A percentile compares a stretch with the other conserved stretches of the same genome.
Conservation (phyloP, 176 grass and related monocot species). For the Musa itinerans region DNA sequence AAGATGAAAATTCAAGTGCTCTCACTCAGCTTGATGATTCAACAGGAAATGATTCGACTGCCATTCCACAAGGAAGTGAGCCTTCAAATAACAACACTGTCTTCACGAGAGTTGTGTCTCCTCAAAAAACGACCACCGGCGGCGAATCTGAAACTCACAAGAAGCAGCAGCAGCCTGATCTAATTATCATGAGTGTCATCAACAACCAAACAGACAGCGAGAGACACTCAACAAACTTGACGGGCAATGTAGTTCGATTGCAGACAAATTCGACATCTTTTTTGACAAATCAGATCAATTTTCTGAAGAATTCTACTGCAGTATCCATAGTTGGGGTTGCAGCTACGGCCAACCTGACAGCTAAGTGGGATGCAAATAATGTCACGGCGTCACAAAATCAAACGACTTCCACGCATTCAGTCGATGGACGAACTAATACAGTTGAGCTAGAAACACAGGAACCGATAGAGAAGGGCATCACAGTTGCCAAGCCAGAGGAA, state of each 20-base stretch:
- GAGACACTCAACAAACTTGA: not conserved
- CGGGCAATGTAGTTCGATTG: not conserved
- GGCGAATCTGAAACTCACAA: not conserved
- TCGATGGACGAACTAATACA: not conserved
- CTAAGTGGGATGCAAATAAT: not conserved
- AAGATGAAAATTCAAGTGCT: not conserved
- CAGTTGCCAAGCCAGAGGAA: not conserved
- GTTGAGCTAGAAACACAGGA: not conserved
- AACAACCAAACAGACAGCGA: not conserved
- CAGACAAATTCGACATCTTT: not conserved
- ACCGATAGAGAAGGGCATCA: not conserved
- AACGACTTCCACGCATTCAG: not conserved
- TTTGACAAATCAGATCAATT: not conserved
- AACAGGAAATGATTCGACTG: not conserved
- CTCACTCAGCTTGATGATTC: not conserved
- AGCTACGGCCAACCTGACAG: not conserved
- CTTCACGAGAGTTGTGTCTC: not conserved
- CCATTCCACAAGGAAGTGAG: not conserved
- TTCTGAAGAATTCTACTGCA: conserved; percentile 10
- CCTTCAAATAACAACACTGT: not conserved
- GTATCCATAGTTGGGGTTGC: not conserved
- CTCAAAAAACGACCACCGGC: not conserved
- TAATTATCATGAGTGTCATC: not conserved
- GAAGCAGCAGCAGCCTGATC: not conserved
- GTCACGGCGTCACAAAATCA: not conserved